These are phyloP conservation scores for Acmispon strigosus DNA, from an alignment of 306 rosid genomes.

Conservation along the genomic window DNA sequence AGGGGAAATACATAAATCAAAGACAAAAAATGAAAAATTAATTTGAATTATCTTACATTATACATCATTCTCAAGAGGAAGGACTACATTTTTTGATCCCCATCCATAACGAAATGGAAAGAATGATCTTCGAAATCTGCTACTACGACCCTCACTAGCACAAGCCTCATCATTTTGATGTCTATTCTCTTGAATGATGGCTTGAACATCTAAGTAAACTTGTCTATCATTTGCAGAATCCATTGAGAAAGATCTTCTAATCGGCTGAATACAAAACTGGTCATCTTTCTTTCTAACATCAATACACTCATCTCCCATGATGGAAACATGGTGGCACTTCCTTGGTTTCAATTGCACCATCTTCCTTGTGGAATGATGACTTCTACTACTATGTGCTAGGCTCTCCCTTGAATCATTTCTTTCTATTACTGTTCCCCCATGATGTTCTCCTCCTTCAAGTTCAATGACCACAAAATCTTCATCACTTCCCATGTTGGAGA, in stretches of 20 bases:
- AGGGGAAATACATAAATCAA: background rate
- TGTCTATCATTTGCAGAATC: constrained; percentile 57
- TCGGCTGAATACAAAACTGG: constrained; percentile 48
- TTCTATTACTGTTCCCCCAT: constrained; percentile 17
- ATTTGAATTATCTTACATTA: constrained; percentile 1
- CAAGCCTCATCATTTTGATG: constrained; percentile 26
- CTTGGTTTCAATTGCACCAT: constrained; percentile 18
- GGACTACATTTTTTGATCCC: constrained; percentile 36
- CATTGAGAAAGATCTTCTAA: constrained; percentile 68
- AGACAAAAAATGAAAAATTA: background rate
- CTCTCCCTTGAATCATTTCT: constrained; percentile 27
- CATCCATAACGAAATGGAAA: constrained; percentile 51
- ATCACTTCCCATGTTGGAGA: constrained; percentile 48
- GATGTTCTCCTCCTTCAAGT: constrained; percentile 38
- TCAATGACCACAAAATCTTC: constrained; percentile 75
- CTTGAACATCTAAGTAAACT: constrained; percentile 41
- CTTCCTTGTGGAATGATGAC: constrained; percentile 15
- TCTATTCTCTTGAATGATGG: constrained; percentile 23
- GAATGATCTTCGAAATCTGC: constrained; percentile 43
- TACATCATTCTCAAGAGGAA: constrained; percentile 31
- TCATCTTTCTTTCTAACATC: constrained; percentile 54
- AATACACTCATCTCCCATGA: constrained; percentile 72
- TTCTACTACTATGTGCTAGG: constrained; percentile 2
- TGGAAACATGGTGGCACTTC: constrained; percentile 45
- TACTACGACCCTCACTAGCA: constrained; percentile 33